Conservation (phyloP, 2,329 filamentous ascomycete species). For the Periglandula ipomoeae region DNA sequence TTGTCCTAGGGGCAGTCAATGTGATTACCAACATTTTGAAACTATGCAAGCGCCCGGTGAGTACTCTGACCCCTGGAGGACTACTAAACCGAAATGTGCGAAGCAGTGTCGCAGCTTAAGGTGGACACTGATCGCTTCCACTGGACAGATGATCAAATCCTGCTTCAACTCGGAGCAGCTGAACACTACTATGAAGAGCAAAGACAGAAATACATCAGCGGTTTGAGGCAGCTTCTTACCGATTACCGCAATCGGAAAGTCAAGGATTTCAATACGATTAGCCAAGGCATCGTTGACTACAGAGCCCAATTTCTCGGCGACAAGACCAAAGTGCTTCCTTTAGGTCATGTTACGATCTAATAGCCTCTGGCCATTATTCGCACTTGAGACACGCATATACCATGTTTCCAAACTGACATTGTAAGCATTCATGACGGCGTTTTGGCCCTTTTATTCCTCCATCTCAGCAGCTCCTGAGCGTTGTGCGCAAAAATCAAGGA, state of each 20-base stretch:
- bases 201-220: constrained; percentile 51
- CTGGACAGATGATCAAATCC: constrained; percentile 59
- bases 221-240: constrained; percentile 52
- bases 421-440: constrained; percentile 4
- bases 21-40: constrained; percentile 69
- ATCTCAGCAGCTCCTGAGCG: not conserved
- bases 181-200: constrained; percentile 55
- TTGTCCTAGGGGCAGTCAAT: constrained; percentile 63
- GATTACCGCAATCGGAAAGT: constrained; percentile 50
- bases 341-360: constrained; percentile 36
- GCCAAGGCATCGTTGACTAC: constrained; percentile 57
- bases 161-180: constrained; percentile 60
- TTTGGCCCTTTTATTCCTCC: not conserved
- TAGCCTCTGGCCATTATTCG: not conserved
- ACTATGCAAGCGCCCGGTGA: constrained; percentile 29
- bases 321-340: constrained; percentile 50
- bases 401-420: not conserved
- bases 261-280: constrained; percentile 58
- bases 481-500: not conserved
- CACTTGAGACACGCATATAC: not conserved
- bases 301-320: constrained; percentile 57
- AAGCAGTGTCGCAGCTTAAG: constrained; percentile 14
- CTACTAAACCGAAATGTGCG: constrained; percentile 11
- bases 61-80: constrained; percentile 14
- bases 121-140: constrained; percentile 38